phyloP scores from a whole-genome alignment of 169 alveolate species.

The Theileria parva region DNA sequence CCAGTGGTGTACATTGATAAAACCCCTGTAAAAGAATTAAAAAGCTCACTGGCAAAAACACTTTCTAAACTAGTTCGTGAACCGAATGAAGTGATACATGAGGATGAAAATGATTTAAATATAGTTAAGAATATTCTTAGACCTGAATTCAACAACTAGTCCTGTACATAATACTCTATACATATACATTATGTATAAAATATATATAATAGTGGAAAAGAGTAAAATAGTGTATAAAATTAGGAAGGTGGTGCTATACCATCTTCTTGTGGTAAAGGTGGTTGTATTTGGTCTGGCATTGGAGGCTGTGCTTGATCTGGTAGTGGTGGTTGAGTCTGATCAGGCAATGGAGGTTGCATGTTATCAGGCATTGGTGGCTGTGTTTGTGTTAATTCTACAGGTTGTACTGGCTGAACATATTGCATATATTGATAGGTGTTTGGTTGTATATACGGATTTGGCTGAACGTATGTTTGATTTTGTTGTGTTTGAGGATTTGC shows the following conservation, averaged over 20 bases:
- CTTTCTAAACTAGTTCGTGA: slow-evolving; percentile 26
- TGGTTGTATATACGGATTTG: background rate
- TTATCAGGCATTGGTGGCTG: slow-evolving; percentile 17
- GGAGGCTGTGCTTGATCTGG: background rate
- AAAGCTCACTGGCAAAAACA: slow-evolving; percentile 11
- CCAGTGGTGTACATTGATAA: slow-evolving; percentile 49
- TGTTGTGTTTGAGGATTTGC: background rate
- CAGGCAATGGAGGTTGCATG: too few relatives aligned
- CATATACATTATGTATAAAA: too few relatives aligned
- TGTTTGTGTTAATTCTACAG: background rate
- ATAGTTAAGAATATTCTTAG: slow-evolving; percentile 22
- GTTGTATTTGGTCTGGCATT: background rate
- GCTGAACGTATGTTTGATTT: background rate
- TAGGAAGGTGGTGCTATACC: slow-evolving; percentile 4
- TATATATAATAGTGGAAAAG: too few relatives aligned
- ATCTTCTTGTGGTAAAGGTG: slow-evolving; percentile 9
- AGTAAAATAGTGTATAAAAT: slow-evolving; percentile 1
- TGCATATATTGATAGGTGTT: background rate
- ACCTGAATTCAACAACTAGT: slow-evolving; percentile 1
- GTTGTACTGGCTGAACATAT: background rate
- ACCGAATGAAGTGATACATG: background rate
- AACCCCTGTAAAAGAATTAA: slow-evolving; percentile 31
- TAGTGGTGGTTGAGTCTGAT: too few relatives aligned
- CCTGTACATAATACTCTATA: background rate
- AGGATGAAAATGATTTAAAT: slow-evolving; percentile 8